Evolutionary conservation across 192 early-diverging fungal genomes (phyloP).

Genomic region (Obelidium mucronatum): DNA sequence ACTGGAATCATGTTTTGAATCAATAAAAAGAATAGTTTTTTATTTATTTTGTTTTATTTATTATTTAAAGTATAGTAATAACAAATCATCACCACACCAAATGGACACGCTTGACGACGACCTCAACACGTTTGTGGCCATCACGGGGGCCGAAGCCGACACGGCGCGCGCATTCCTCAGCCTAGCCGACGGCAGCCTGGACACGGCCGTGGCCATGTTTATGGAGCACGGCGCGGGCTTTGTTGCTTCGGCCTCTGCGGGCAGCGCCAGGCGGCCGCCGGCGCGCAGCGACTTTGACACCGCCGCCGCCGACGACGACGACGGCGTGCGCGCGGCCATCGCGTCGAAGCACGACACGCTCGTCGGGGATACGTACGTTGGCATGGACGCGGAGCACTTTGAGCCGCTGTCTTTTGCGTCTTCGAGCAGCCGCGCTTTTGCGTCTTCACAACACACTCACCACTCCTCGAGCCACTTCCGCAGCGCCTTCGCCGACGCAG

Average conservation of each 20-base stretch:
- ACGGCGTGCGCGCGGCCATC: conserved; percentile 81
- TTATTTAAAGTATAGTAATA: no score
- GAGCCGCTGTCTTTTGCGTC: background rate
- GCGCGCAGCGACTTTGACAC: background rate
- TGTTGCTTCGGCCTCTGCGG: conserved; percentile 34
- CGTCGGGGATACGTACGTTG: conserved; percentile 55
- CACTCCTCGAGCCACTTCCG: background rate
- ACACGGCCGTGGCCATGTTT: conserved; percentile 82
- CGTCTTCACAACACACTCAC: background rate
- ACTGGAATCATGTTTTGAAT: no score
- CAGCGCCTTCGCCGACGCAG: background rate
- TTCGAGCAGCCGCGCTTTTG: background rate
- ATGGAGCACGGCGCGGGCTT: conserved; percentile 79
- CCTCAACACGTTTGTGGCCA: conserved; percentile 42
- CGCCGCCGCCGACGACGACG: conserved; percentile 48
- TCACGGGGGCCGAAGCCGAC: conserved; percentile 78
- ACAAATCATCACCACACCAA: background rate
- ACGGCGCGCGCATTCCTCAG: conserved; percentile 74
- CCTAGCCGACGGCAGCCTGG: conserved; percentile 77
- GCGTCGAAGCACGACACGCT: conserved; percentile 81
- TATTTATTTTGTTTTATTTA: background rate
- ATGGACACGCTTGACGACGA: conserved; percentile 34
- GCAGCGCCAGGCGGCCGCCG: background rate
- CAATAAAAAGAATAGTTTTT: no score
- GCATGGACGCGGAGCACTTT: conserved; percentile 8